A percentile compares a stretch with the other conserved stretches of the same genome.
phyloP scores from a whole-genome alignment of 2,329 filamentous ascomycete genomes.

The Dryadomyces quercivorus region DNA sequence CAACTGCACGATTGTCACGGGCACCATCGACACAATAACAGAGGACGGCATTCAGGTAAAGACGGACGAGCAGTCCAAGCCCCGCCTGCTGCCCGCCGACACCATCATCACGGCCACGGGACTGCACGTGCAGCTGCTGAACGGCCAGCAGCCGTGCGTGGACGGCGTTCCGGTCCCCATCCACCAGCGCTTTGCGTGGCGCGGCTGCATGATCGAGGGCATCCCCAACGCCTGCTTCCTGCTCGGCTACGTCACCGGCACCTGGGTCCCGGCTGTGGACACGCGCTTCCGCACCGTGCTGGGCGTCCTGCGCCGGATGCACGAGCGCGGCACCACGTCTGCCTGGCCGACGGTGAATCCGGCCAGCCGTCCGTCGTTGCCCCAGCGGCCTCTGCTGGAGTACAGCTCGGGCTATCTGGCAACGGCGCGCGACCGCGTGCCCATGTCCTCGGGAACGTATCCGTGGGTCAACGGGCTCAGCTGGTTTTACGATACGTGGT shows the following conservation, averaged over 20 bases:
- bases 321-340: conserved; percentile 9
- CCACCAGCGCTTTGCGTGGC: conserved; percentile 41
- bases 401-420: conserved; percentile 17
- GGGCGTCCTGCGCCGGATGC: conserved; percentile 11
- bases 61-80: conserved; percentile 7
- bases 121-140: conserved; percentile 41
- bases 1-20: conserved; percentile 30
- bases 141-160: conserved; percentile 35
- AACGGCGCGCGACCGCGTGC: conserved; percentile 15
- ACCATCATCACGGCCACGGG: conserved; percentile 56
- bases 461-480: conserved; percentile 17
- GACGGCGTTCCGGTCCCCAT: conserved; percentile 34
- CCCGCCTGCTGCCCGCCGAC: conserved; percentile 35
- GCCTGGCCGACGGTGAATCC: conserved; percentile 14
- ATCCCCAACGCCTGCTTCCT: conserved; percentile 48
- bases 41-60: conserved; percentile 31
- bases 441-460: conserved; percentile 13
- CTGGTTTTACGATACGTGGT: conserved; percentile 15
- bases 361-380: conserved; percentile 9
- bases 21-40: conserved; percentile 31
- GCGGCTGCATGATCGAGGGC: conserved; percentile 47
- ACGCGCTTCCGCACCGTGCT: conserved; percentile 10
- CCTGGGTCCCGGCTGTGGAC: conserved; percentile 53
- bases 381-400: conserved; percentile 11
- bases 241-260: conserved; percentile 46